Conservation (phyloP, 805 yeast genomes). For the Saccharomycopsis olivae region DNA sequence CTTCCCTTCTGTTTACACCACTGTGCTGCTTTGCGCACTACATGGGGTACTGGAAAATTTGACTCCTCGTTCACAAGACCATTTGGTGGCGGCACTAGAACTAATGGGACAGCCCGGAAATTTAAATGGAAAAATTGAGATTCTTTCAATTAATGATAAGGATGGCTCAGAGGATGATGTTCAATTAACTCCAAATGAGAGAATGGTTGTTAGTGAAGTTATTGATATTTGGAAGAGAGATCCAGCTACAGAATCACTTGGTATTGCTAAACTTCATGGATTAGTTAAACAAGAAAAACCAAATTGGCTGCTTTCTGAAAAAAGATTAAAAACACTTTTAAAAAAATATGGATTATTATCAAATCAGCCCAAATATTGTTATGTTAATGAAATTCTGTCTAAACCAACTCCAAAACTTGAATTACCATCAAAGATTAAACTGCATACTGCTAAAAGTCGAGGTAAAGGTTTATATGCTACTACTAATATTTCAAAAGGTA, state of each 20-base stretch:
- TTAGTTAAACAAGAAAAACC: constrained; percentile 41
- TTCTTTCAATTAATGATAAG: constrained; percentile 16
- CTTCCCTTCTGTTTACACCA: too few species aligned
- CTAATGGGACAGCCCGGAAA: too few species aligned
- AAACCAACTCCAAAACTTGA: constrained; percentile 34
- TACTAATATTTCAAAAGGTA: constrained; percentile 36
- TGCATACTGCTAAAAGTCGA: constrained; percentile 38
- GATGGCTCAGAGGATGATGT: constrained; percentile 10
- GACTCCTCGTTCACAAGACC: too few species aligned
- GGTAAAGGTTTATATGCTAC: constrained; percentile 57
- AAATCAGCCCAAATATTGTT: constrained; percentile 34
- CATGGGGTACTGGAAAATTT: too few species aligned
- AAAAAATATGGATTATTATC: constrained; percentile 45
- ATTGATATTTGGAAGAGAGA: constrained; percentile 59
- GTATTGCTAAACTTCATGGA: constrained; percentile 41
- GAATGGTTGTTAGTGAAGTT: constrained; percentile 51
- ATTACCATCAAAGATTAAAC: constrained; percentile 30
- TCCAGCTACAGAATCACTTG: constrained; percentile 48
- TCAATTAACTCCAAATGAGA: constrained; percentile 38
- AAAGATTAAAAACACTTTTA: constrained; percentile 42
- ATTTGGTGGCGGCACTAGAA: too few species aligned
- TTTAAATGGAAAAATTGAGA: constrained; percentile 18
- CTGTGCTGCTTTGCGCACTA: too few species aligned
- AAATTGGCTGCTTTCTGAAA: constrained; percentile 53
- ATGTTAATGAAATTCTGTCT: constrained; percentile 44